phyloP scores from a whole-genome alignment of 768 basidiomycete species.

The Scleroderma bovista region DNA sequence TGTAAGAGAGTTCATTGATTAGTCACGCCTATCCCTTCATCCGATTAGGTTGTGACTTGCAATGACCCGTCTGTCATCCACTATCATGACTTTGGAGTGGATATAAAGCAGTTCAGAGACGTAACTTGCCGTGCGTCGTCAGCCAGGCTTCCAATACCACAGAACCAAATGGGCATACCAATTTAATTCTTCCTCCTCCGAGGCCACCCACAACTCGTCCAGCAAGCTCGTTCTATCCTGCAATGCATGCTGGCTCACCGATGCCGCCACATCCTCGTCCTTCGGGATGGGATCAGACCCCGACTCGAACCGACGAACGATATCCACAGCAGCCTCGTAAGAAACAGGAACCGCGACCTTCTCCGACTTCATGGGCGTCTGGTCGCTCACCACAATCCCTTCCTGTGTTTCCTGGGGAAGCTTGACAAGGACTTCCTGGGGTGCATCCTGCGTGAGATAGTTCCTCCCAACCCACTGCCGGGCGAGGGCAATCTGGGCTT shows the following conservation, averaged over 20 bases:
- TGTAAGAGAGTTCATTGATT: constrained; percentile 28
- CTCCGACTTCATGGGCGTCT: constrained; percentile 49
- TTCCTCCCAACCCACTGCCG: constrained; percentile 65
- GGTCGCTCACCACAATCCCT: constrained; percentile 46
- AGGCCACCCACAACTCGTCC: constrained; percentile 85
- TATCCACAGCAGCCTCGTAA: constrained; percentile 61
- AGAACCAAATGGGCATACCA: constrained; percentile 46
- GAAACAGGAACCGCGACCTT: constrained; percentile 63
- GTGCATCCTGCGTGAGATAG: constrained; percentile 27
- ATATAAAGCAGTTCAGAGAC: constrained; percentile 80
- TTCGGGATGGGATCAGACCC: constrained; percentile 52
- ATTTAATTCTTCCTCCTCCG: constrained; percentile 74
- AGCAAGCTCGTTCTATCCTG: constrained; percentile 51
- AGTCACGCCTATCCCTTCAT: not conserved
- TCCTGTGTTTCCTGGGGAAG: constrained; percentile 46
- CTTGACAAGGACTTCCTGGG: constrained; percentile 54
- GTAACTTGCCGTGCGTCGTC: constrained; percentile 46
- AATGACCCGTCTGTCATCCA: constrained; percentile 87
- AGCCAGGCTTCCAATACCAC: constrained; percentile 4
- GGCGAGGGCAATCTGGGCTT: constrained; percentile 83
- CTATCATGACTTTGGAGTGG: constrained; percentile 89
- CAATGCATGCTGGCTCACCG: constrained; percentile 77
- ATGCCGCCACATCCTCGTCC: constrained; percentile 65
- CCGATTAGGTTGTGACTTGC: constrained; percentile 38
- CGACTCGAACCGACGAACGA: constrained; percentile 65